Evolutionary conservation across 441 rosid species (phyloP), one percentile per base, ranked within the genome.

Genomic region (Gossypium gossypioides): DNA sequence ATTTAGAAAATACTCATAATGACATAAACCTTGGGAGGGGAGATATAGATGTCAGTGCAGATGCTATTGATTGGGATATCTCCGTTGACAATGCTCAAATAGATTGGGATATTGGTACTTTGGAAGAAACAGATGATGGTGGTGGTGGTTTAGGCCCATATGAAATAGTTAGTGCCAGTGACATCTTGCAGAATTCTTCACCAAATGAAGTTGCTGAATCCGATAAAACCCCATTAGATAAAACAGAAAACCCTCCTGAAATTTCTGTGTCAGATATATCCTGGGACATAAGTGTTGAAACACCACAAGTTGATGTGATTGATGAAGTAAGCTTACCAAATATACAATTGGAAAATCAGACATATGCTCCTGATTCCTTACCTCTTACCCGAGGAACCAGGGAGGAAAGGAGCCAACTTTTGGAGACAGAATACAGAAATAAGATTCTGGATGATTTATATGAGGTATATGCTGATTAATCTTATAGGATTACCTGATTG

Each of bases 201-300:
- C 54, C 71, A 72, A 69, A 73, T 73, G 88, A 84, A 80, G 82
- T 69, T 71, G 57, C 66, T 19, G 85, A 71, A 73, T 76, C 80
- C 40, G 83, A 81, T 71, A 77, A 68, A 79, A 59, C 75, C 62
- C 78, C 75, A 63, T 70, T 42, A 42, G 68, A 71, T 60, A 84
- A 81, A 69, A 79, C 74, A 48, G 88, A 83, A 75, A 71, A 66
- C 77, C 74, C 69, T 58, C 82, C 13, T 51, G 89, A 85, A 77
- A 68, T 81, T 75, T 81, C 81, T 74, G 82, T 75, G 66, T 88
- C 95, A 58, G 96, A 89, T 74, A 85, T 88, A 76, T 87, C 90
- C 71, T 95, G 99, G 97, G 97, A 91, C 84, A 79, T 95, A 68
- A 90, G 89, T 52, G 99, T 89, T 72, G 97, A 95, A 75, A 84